Evolutionary conservation across 2,329 filamentous ascomycete species (phyloP), one percentile per base, ranked within the genome.

Genomic region (Calonectria montana): DNA sequence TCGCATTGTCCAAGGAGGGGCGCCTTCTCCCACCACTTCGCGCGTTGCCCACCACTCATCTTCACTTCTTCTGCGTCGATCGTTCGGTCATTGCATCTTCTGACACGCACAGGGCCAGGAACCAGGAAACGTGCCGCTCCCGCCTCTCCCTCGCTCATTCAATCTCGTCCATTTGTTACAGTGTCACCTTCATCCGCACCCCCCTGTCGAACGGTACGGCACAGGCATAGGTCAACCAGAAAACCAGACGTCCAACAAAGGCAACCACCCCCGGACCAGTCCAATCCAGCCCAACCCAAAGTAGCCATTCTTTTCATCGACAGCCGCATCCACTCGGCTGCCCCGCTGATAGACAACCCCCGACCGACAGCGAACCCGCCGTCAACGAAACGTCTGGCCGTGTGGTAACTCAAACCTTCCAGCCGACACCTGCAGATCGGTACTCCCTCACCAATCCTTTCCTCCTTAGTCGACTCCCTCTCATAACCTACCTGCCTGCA

Each of bases 301-400:
- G 39, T 43, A 50, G 59, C 55, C 64, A 67, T 71, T 64, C 57
- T 55, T 71, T 59, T 59, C 61, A 45, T 74, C 74, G 66, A 78
- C 76, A 73, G 75, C 72, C 69, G 76, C 75, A 76, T 66, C 63
- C 74, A 77, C 74, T 76, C 67, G 59, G 69, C 67, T 76, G 77
- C 77, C 77, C 77, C 77, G 77, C 77, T 77, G 70, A 73, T 72
- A 73, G 75, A 75, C 72, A 41, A 41, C 66, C 50, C 50, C 43
- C 57, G 69, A 71, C 53, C 76, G 70, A 75, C 73, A 76, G 66
- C 31, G 31, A 59, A 67, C 70, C 61, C 64, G 63, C 66, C 55
- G 73, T 63, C 39, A 25, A 48, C 70, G 55, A 67, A 67, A 70
- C 67, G 64, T 63, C 63, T 55, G 45, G 63, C 55, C 37, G 53